These are phyloP conservation scores for Quercus tomentella DNA, from an alignment of 331 rosid genomes.

Conservation along the genomic window DNA sequence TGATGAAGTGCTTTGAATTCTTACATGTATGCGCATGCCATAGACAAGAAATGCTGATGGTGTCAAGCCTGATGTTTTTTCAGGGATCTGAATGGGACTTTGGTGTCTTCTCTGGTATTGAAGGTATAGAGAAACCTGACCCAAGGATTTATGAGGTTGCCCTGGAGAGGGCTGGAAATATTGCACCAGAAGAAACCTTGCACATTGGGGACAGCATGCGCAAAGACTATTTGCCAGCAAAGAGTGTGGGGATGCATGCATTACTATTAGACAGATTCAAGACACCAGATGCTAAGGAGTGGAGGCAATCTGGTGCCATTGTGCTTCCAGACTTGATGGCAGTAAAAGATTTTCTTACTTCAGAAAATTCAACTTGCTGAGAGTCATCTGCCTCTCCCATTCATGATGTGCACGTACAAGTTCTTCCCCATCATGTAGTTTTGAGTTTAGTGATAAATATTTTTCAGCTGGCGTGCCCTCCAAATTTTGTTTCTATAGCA, in stretches of 20 bases:
- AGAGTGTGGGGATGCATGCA: slow-evolving; percentile 89
- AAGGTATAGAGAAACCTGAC: slow-evolving; percentile 88
- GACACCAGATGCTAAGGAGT: slow-evolving; percentile 77
- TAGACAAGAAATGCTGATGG: slow-evolving; percentile 7
- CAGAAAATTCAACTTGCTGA: slow-evolving; percentile 45
- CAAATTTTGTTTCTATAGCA: background rate
- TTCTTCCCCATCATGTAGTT: background rate
- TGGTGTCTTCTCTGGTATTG: slow-evolving; percentile 91
- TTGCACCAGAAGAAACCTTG: slow-evolving; percentile 58
- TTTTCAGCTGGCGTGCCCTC: background rate
- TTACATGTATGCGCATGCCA: background rate
- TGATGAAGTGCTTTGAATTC: background rate
- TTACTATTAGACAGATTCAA: slow-evolving; percentile 77
- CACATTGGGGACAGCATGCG: slow-evolving; percentile 94
- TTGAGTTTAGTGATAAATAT: background rate
- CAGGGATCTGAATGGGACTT: slow-evolving; percentile 99
- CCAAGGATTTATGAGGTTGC: slow-evolving; percentile 78
- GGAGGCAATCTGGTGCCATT: slow-evolving; percentile 77
- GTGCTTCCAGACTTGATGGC: slow-evolving; percentile 71
- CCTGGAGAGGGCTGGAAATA: slow-evolving; percentile 72
- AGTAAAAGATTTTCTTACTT: slow-evolving; percentile 54
- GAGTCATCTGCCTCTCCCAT: background rate
- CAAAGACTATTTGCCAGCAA: slow-evolving; percentile 81
- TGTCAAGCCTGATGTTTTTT: slow-evolving; percentile 9
- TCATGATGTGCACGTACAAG: background rate